Evolutionary conservation across 257 asterid species (phyloP), one percentile per base, ranked within the genome.

Genomic region (Scutellaria galericulata): DNA sequence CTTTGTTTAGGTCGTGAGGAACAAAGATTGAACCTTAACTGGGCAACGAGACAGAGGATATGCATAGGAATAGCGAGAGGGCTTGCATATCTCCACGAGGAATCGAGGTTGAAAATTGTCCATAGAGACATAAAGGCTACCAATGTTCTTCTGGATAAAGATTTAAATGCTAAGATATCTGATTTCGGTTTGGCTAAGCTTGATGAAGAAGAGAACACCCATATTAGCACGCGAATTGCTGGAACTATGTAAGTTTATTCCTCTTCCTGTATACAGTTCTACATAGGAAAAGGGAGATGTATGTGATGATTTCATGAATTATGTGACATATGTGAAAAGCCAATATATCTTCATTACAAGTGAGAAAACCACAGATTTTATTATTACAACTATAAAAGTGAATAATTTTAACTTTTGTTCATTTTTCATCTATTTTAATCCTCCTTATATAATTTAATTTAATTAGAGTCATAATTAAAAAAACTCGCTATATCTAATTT

Each of bases 111-210:
- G 86, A 89, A 89, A 77, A 91, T 91, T 22, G 96, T 91, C 60
- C 97, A 91, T 18, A 73, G 97, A 79, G 97, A 90, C 73, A 90
- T 90, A 64, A 90, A 90, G 78, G 92, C 90, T 11, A 87, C 96
- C 12, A 90, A 91, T 67, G 92, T 91, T 76, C 92, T 91, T 59
- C 86, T 91, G 37, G 97, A 91, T 74, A 87, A 84, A 70, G 77
- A 86, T 70, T 70, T 90, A 4, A 82, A 72, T 55, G 89, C 97
- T 50, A 91, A 87, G 86, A 89, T 91, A 77, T 91, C 97, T 0
- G 97, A 91, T 75, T 91, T 91, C 74, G 97, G 97, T 70, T 77
- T 91, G 76, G 97, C 96, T 27, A 91, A 86, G 84, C 97, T 91
- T 15, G 87, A 91, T 69, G 96, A 89, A 70, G 96, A 89, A 64